Evolutionary conservation across 1,284 basidiomycete genomes (phyloP), one percentile per base, ranked within the genome.

Genomic region (Taiwanofungus camphoratus): DNA sequence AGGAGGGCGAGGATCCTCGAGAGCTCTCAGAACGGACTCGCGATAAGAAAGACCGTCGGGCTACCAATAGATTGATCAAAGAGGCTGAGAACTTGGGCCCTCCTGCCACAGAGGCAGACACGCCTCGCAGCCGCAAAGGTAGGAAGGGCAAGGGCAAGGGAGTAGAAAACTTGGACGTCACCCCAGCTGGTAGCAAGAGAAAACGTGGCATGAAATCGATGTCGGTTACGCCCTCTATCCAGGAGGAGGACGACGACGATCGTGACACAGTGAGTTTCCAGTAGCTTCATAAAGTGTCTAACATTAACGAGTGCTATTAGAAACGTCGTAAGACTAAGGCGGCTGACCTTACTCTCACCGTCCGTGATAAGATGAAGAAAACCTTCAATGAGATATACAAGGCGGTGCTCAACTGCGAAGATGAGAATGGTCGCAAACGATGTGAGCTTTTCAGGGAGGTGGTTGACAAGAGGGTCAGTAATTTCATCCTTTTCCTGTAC

Each of bases 1-100:
- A 92, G 58, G 89, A 92, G 29, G 89, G 88, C 30, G 88, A 92
- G 57, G 92, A 95, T 60, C 65, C 93, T 15, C 79, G 89, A 43
- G 86, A 90, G 58, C 65, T 88, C 31, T 71, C 75, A 3, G 85
- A 87, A 48, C 74, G 70, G 44, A 62, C 74, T 7, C 69, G 77
- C 29, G 79, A 79, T 44, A 80, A 72, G 67, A 80, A 80, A 53
- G 78, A 79, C 32, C 69, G 79, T 43, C 73, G 81, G 19, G 70
- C 46, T 7, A 41, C 50, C 56, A 50, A 46, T 50, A 64, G 63
- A 50, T 21, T 60, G 3, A 13, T 54, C 26, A 49, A 48, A 33
- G 58, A 43, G 68, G 66, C 48, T 9, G 64, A 63, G 18, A 60
- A 59, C 13, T 70, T 76, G 41, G 75, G 69, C 27, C 84, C 83